A percentile compares a stretch with the other conserved stretches of the same genome.
These are phyloP conservation scores for Royoungia palumana DNA, from an alignment of 768 basidiomycete species.

Conservation along the genomic window DNA sequence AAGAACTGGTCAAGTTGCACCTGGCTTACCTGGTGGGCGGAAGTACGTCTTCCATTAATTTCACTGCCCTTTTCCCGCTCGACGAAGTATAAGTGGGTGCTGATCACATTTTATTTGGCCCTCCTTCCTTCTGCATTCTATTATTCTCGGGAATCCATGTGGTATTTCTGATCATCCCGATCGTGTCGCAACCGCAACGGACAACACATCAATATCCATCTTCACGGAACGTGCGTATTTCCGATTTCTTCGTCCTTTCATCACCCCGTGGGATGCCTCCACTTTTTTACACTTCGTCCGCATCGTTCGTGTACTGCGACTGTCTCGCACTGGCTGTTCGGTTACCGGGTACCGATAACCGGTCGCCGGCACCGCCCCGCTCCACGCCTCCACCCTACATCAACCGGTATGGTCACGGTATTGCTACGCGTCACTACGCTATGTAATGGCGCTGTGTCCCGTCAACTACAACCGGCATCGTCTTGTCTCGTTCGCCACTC, in stretches of 20 bases:
- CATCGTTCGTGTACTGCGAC: background rate
- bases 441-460: conserved; percentile 12
- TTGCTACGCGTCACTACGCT: conserved; percentile 2
- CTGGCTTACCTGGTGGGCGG: conserved; percentile 22
- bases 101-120: conserved; percentile 3
- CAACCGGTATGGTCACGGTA: conserved; percentile 6
- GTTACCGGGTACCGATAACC: conserved; percentile 15
- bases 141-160: background rate
- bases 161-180: background rate
- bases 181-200: background rate
- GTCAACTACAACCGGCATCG: conserved; percentile 1
- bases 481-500: background rate
- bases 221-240: background rate
- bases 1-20: conserved; percentile 4
- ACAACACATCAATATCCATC: background rate
- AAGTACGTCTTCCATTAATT: conserved; percentile 24
- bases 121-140: background rate
- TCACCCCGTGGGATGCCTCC: conserved; percentile 1
- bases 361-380: background rate
- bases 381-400: conserved; percentile 6
- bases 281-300: background rate
- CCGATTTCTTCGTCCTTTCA: no score
- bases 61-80: background rate
- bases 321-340: conserved; percentile 3
- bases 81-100: conserved; percentile 1